These are phyloP conservation scores for Astrothelium macrocarpum DNA, from an alignment of 495 filamentous ascomycete genomes.

Conservation along the genomic window DNA sequence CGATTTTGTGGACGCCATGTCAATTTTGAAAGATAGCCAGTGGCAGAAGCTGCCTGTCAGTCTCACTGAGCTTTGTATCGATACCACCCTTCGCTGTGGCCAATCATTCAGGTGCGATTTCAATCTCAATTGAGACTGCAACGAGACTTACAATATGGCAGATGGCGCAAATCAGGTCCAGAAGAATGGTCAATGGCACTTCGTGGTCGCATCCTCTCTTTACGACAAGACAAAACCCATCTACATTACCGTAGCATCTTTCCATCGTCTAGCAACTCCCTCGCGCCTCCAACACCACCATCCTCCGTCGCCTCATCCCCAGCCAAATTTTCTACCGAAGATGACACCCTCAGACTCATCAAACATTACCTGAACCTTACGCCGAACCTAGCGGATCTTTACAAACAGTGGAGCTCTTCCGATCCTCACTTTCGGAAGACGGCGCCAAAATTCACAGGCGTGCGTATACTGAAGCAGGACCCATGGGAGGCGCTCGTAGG, in stretches of 20 bases:
- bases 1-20: background rate
- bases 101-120: constrained; percentile 65
- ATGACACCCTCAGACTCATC: constrained; percentile 48
- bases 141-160: constrained; percentile 19
- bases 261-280: constrained; percentile 30
- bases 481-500: constrained; percentile 89
- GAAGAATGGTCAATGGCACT: constrained; percentile 89
- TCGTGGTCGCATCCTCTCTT: constrained; percentile 69
- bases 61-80: constrained; percentile 74
- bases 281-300: constrained; percentile 31
- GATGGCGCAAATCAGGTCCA: constrained; percentile 73
- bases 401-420: constrained; percentile 73
- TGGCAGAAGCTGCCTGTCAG: constrained; percentile 77
- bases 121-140: background rate
- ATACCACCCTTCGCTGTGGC: constrained; percentile 82
- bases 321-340: constrained; percentile 23
- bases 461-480: constrained; percentile 92
- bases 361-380: constrained; percentile 40
- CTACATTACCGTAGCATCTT: constrained; percentile 74
- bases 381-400: constrained; percentile 62
- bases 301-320: constrained; percentile 25
- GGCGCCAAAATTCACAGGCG: constrained; percentile 77
- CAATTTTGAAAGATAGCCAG: constrained; percentile 19
- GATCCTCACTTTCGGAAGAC: constrained; percentile 87
- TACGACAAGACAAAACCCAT: constrained; percentile 68